Evolutionary conservation across 495 filamentous ascomycete species (phyloP).

Genomic region (Podospora tetraspora): DNA sequence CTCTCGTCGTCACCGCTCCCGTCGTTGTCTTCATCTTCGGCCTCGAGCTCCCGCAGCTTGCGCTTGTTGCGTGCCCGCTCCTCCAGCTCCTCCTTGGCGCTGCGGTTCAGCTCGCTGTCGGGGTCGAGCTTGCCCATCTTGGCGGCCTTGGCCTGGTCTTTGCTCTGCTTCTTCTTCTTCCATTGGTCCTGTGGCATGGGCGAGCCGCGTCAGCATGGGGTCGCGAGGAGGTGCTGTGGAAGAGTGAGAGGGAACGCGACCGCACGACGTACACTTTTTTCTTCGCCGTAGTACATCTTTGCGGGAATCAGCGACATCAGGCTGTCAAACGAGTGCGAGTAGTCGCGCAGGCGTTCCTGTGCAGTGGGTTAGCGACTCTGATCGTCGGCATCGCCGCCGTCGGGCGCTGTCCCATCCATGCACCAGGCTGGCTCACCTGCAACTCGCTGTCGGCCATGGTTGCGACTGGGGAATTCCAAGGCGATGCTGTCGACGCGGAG

Average conservation of each 20-base stretch:
- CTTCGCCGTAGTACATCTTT: constrained; percentile 85
- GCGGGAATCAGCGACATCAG: constrained; percentile 89
- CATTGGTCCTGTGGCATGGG: constrained; percentile 65
- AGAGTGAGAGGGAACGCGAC: background rate
- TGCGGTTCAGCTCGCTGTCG: constrained; percentile 62
- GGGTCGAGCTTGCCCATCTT: constrained; percentile 81
- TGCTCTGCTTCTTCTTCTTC: constrained; percentile 82
- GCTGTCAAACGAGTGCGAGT: constrained; percentile 84
- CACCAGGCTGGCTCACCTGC: constrained; percentile 24
- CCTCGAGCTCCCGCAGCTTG: constrained; percentile 36
- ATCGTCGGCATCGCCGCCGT: background rate
- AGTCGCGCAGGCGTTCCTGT: constrained; percentile 79
- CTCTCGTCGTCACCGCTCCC: constrained; percentile 35
- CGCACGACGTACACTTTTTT: constrained; percentile 66
- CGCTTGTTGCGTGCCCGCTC: constrained; percentile 71
- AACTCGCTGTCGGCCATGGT: constrained; percentile 26
- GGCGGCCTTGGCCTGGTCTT: constrained; percentile 70
- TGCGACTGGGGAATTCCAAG: background rate
- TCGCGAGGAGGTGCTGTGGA: constrained; percentile 15
- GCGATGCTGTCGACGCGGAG: background rate
- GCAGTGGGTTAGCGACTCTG: constrained; percentile 3
- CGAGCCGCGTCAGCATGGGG: constrained; percentile 16
- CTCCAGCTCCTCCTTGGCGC: constrained; percentile 79
- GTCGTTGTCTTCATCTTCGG: constrained; percentile 23
- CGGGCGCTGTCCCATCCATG: background rate